These are phyloP conservation scores for Chytridium lagenaria DNA, from an alignment of 371 early-diverging fungal species.

Conservation along the genomic window DNA sequence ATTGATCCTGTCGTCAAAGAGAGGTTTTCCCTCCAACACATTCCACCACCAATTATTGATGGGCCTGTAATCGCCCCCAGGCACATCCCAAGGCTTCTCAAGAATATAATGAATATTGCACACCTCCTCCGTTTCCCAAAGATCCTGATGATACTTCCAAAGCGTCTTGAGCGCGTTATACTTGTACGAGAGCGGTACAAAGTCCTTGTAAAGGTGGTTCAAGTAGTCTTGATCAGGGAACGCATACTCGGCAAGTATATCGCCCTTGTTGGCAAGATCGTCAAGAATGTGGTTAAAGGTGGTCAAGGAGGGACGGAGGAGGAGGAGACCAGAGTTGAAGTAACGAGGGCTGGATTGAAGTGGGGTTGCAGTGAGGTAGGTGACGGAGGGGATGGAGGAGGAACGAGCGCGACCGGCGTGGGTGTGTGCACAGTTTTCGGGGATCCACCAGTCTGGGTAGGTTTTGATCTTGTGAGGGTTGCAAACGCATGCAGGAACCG, in stretches of 20 bases:
- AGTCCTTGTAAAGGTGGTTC: conserved; percentile 54
- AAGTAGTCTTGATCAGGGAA: conserved; percentile 68
- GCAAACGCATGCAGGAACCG: conserved; percentile 18
- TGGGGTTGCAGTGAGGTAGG: too few relatives aligned
- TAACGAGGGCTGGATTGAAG: conserved; percentile 46
- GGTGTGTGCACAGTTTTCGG: conserved; percentile 16
- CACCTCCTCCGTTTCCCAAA: conserved; percentile 48
- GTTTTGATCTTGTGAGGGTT: conserved; percentile 17
- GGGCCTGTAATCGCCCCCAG: conserved; percentile 12
- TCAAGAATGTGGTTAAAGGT: conserved; percentile 38
- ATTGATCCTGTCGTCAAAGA: conserved; percentile 14
- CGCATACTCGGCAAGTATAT: conserved; percentile 36
- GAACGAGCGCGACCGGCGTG: background rate
- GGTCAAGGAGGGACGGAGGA: conserved; percentile 50
- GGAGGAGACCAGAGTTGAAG: conserved; percentile 63
- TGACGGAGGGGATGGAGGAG: background rate
- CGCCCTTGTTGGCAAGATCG: conserved; percentile 14
- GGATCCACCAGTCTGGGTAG: conserved; percentile 18
- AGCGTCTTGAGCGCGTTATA: conserved; percentile 65
- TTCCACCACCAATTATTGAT: conserved; percentile 19
- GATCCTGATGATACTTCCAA: conserved; percentile 48
- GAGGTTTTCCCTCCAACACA: conserved; percentile 7
- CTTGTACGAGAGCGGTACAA: conserved; percentile 52
- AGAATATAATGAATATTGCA: conserved; percentile 6
- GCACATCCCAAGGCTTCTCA: conserved; percentile 19